These are phyloP conservation scores for Aspergillus arachidicola DNA, from an alignment of 2,329 filamentous ascomycete species.

Conservation along the genomic window DNA sequence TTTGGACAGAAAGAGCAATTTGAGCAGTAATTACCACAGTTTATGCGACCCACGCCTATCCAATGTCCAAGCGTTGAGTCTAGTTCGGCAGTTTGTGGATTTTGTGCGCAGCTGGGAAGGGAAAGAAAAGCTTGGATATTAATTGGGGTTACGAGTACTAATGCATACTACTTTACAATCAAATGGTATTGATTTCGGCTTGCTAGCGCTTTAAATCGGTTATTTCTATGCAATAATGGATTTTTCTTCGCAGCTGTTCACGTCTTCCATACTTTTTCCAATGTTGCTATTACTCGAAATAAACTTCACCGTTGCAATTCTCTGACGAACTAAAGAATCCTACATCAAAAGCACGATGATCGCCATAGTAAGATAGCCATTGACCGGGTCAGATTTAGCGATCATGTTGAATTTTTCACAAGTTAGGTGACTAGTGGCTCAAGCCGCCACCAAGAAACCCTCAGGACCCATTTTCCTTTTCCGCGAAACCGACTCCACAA, in stretches of 20 bases:
- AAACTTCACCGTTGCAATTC: background rate
- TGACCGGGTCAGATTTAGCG: no score
- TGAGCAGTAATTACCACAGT: background rate
- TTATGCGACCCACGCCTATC: conserved; percentile 51
- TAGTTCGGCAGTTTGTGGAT: conserved; percentile 4
- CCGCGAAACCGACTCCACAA: background rate
- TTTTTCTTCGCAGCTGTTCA: background rate
- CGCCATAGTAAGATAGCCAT: background rate
- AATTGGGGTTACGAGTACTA: background rate
- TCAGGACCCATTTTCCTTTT: background rate
- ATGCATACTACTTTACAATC: background rate
- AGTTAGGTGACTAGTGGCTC: background rate
- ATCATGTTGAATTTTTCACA: no score
- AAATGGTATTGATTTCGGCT: background rate
- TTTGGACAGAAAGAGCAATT: background rate
- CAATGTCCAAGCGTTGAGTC: conserved; percentile 2
- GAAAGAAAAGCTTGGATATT: background rate
- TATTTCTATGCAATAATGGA: background rate
- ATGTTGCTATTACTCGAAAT: background rate
- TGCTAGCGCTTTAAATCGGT: background rate
- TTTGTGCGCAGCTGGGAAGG: background rate
- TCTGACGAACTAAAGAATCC: background rate
- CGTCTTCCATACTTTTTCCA: background rate
- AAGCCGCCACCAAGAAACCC: background rate
- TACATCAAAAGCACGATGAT: background rate